Evolutionary conservation across 352 stramenopile genomes (phyloP).

Genomic region (Globisporangium nodosum): DNA sequence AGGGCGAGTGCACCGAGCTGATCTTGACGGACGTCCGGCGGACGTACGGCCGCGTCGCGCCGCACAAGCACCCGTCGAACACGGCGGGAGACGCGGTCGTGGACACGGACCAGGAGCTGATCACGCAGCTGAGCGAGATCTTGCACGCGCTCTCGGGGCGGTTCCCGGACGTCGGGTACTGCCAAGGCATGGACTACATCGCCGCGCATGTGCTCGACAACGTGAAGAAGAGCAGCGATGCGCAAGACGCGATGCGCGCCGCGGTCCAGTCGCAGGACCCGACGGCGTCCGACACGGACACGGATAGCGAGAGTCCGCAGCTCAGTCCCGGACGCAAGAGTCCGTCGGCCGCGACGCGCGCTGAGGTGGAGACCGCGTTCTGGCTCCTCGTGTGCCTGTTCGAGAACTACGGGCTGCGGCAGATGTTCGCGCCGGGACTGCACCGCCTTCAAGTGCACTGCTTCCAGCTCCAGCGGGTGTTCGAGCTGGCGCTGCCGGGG

Average conservation of each 20-base stretch:
- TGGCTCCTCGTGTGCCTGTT: conserved; percentile 81
- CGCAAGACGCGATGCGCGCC: conserved; percentile 16
- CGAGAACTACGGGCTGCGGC: conserved; percentile 69
- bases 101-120: conserved; percentile 63
- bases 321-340: conserved; percentile 23
- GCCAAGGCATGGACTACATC: conserved; percentile 88
- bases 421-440: conserved; percentile 77
- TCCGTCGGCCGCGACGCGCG: conserved; percentile 25
- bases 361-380: conserved; percentile 70
- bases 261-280: conserved; percentile 1
- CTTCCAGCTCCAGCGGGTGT: conserved; percentile 70
- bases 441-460: conserved; percentile 69
- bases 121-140: conserved; percentile 71
- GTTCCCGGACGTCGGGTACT: conserved; percentile 83
- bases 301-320: conserved; percentile 11
- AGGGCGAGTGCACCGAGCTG: conserved; percentile 75
- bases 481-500: conserved; percentile 48
- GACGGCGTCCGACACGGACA: conserved; percentile 5
- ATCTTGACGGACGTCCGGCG: conserved; percentile 82
- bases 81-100: conserved; percentile 42
- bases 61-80: conserved; percentile 61
- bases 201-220: conserved; percentile 75
- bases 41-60: conserved; percentile 76
- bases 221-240: conserved; percentile 66
- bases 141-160: conserved; percentile 72